phyloP scores from a whole-genome alignment of 768 basidiomycete species.

The Cystofilobasidium capitatum region DNA sequence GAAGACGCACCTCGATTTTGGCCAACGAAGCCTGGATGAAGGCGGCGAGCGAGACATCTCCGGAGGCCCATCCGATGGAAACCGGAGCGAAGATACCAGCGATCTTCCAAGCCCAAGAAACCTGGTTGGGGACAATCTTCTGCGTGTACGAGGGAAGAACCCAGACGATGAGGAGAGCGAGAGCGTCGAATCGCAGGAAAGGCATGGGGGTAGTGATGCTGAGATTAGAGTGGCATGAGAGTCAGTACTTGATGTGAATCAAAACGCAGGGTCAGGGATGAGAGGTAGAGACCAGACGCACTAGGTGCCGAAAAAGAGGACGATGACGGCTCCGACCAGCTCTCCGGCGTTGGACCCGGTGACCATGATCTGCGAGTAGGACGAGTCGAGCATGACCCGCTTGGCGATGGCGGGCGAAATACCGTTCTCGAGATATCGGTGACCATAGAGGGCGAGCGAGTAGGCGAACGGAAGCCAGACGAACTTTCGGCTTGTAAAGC shows the following conservation, averaged over 20 bases:
- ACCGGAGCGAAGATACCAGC: slow-evolving; percentile 12
- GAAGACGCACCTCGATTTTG: no score
- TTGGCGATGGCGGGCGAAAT: slow-evolving; percentile 34
- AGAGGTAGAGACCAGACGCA: no score
- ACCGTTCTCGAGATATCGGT: slow-evolving; percentile 34
- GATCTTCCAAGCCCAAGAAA: slow-evolving; percentile 31
- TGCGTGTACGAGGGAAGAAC: slow-evolving; percentile 30
- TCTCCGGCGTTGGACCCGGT: slow-evolving; percentile 36
- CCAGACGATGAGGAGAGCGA: slow-evolving; percentile 36
- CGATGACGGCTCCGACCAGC: slow-evolving; percentile 31
- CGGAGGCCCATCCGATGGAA: slow-evolving; percentile 34
- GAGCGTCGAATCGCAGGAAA: slow-evolving; percentile 30
- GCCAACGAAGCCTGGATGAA: slow-evolving; percentile 35
- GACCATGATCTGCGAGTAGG: slow-evolving; percentile 36
- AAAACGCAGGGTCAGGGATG: no score
- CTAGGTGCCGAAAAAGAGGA: slow-evolving; percentile 31
- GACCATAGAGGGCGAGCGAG: slow-evolving; percentile 32
- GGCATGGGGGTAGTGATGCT: slow-evolving; percentile 32
- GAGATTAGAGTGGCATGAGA: no score
- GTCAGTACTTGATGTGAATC: no score
- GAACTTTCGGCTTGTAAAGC: slow-evolving; percentile 24
- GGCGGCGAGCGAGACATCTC: slow-evolving; percentile 37
- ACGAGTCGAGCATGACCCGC: slow-evolving; percentile 31
- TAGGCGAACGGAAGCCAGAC: slow-evolving; percentile 27
- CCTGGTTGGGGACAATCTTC: slow-evolving; percentile 26